Conservation (phyloP, 257 asterid genomes). For the Solanum gracilifrons region DNA sequence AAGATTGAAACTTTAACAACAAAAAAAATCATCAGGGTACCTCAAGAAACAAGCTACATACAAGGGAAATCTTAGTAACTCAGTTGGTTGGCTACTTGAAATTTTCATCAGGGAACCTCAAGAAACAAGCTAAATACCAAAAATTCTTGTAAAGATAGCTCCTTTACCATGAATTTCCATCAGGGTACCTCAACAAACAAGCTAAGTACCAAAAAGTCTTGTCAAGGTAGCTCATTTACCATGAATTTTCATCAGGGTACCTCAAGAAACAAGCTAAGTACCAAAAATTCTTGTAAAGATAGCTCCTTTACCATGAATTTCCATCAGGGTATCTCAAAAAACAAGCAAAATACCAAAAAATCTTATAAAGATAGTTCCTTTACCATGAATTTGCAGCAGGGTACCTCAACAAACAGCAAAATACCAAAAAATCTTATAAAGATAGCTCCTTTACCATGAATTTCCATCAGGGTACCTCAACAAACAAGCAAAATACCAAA, state of each 20-base stretch:
- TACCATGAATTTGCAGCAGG: not conserved
- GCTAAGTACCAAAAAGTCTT: not conserved
- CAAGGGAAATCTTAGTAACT: not conserved
- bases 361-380: not conserved
- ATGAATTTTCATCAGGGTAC: not conserved
- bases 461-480: not conserved
- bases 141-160: accelerated
- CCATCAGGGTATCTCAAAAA: not conserved
- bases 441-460: not conserved
- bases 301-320: not conserved
- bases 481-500: not conserved
- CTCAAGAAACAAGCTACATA: not conserved
- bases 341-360: not conserved
- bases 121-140: not conserved
- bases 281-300: not conserved
- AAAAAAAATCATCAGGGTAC: not conserved
- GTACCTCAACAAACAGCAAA: not conserved
- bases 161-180: not conserved
- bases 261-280: not conserved
- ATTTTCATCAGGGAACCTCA: not conserved
- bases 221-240: not conserved
- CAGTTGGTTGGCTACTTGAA: not conserved
- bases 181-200: not conserved
- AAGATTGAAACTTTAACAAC: not conserved
- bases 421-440: not conserved